These are phyloP conservation scores for Chrysoporthe cubensis DNA, from an alignment of 2,329 filamentous ascomycete species.

Conservation along the genomic window DNA sequence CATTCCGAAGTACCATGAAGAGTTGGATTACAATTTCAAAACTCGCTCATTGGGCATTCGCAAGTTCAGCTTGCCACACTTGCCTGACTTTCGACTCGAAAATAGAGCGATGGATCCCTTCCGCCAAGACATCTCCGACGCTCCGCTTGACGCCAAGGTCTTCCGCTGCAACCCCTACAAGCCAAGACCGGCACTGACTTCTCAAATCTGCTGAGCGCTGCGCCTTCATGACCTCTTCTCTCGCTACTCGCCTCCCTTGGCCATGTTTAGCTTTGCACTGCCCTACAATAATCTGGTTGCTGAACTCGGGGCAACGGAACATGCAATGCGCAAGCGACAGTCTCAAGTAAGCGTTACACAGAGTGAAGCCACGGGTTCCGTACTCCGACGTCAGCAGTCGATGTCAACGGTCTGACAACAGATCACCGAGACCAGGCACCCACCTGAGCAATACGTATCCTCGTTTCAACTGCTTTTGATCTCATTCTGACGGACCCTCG, in stretches of 20 bases:
- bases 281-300: neutral
- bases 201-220: neutral
- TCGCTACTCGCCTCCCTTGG: neutral
- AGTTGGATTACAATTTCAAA: neutral
- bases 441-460: conserved; percentile 43
- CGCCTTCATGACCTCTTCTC: neutral
- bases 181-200: conserved; percentile 6
- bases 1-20: neutral
- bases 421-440: conserved; percentile 52
- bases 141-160: conserved; percentile 10
- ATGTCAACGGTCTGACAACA: neutral
- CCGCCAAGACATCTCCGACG: conserved; percentile 5
- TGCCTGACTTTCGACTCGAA: neutral
- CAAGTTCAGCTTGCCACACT: neutral
- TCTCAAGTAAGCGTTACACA: neutral
- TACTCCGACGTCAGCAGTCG: neutral
- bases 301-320: neutral
- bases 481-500: too few relatives aligned
- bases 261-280: conserved; percentile 5
- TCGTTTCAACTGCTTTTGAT: neutral
- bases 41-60: neutral
- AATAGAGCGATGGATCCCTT: neutral
- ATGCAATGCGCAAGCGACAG: neutral
- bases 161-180: conserved; percentile 9
- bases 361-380: neutral